Evolutionary conservation across 768 basidiomycete genomes (phyloP), one percentile per base, ranked within the genome.

Genomic region (Termitomyces sp.): DNA sequence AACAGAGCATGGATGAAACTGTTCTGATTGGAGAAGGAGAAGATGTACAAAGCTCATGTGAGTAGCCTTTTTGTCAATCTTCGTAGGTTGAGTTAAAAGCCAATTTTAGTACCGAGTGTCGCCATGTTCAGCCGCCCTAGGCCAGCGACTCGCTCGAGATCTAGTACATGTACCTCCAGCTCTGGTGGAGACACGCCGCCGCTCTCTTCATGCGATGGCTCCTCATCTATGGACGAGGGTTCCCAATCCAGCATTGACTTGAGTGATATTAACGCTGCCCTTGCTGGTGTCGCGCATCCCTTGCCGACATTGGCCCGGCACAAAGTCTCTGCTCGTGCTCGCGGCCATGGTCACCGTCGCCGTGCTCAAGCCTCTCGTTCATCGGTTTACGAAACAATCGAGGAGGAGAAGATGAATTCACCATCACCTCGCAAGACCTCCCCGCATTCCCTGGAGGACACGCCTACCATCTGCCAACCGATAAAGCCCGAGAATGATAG

Each of bases 211-310:
- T 88, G 84, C 0, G 88, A 90, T 58, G 83, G 82, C 3, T 59
- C 51, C 47, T 86, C 86, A 1, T 88, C 84, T 0, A 71, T 84
- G 48, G 87, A 85, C 0, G 87, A 83, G 5, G 86, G 85, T 33
- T 92, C 90, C 0, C 82, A 87, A 67, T 90, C 87, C 0, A 90
- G 89, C 70, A 84, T 91, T 56, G 90, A 92, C 68, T 67, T 91
- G 2, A 77, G 80, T 0, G 82, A 84, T 1, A 68, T 92, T 55
- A 83, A 83, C 60, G 61, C 73, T 4, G 69, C 83, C 18, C 77
- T 92, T 18, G 69, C 83, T 5, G 85, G 84, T 48, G 68, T 77
- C 0, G 80, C 84, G 0, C 76, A 82, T 42, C 82, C 85, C 0
- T 66, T 74, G 32, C 74, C 81, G 9, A 78, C 68, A 22, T 70